These are phyloP conservation scores for Coffea humblotiana DNA, from an alignment of 305 asterid species.

Conservation along the genomic window DNA sequence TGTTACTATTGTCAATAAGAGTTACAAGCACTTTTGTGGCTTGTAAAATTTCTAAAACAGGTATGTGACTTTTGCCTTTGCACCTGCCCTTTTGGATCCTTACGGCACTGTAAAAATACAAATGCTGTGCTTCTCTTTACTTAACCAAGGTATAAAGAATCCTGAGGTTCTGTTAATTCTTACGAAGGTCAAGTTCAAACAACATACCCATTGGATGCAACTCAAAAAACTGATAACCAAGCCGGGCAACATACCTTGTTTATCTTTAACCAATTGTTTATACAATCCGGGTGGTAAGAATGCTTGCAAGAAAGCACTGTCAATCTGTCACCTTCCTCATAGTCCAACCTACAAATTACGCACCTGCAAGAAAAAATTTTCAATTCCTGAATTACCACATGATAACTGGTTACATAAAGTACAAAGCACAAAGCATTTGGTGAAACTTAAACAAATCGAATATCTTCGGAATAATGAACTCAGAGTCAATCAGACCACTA, in stretches of 20 bases:
- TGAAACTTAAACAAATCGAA: not conserved
- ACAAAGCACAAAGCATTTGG: not conserved
- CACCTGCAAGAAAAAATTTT: constrained; percentile 48
- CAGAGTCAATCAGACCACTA: not conserved
- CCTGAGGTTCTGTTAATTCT: not conserved
- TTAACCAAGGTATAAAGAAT: not conserved
- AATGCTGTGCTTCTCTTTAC: not conserved
- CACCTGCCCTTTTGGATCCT: not conserved
- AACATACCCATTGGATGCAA: not conserved
- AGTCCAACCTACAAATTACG: constrained; percentile 89
- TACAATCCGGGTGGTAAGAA: constrained; percentile 79
- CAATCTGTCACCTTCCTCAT: constrained; percentile 80
- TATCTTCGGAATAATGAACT: not conserved
- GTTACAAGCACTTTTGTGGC: too few relatives aligned
- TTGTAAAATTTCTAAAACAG: not conserved
- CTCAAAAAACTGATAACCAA: not conserved
- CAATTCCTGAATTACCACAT: constrained; percentile 5
- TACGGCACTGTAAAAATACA: not conserved
- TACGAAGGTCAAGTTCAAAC: not conserved
- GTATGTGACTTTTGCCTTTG: not conserved
- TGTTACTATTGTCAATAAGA: too few relatives aligned
- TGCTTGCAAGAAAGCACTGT: constrained; percentile 87
- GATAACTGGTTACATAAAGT: not conserved
- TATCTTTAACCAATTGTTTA: constrained; percentile 76
- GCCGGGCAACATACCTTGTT: constrained; percentile 56